phyloP scores from a whole-genome alignment of 306 rosid genomes.

The Trifolium fragiferum region DNA sequence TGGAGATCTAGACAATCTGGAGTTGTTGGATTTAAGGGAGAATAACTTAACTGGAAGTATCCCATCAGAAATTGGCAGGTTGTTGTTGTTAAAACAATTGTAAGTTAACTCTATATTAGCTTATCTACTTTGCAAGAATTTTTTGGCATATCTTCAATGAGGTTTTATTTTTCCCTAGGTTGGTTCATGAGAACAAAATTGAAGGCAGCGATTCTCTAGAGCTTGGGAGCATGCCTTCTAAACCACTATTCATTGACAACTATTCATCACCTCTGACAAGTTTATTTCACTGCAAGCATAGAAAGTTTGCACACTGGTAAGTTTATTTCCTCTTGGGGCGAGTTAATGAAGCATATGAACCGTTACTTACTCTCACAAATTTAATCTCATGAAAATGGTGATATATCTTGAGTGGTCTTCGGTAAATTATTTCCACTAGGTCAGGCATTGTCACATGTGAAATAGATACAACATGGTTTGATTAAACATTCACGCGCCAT shows the following conservation, averaged over 20 bases:
- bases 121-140: conserved; percentile 25
- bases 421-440: conserved; percentile 17
- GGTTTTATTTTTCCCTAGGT: conserved; percentile 51
- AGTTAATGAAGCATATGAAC: conserved; percentile 11
- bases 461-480: conserved; percentile 21
- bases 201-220: conserved; percentile 56
- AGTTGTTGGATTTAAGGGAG: conserved; percentile 74
- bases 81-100: conserved; percentile 59
- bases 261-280: conserved; percentile 40
- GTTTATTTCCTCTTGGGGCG: conserved; percentile 36
- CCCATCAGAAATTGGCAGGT: conserved; percentile 60
- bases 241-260: conserved; percentile 53
- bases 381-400: conserved; percentile 25
- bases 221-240: conserved; percentile 46
- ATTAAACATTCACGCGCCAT: neutral
- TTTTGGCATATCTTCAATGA: conserved; percentile 33
- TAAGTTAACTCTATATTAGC: conserved; percentile 51
- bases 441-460: neutral
- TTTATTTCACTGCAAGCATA: conserved; percentile 48
- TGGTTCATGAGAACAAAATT: conserved; percentile 64
- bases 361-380: neutral
- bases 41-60: conserved; percentile 69
- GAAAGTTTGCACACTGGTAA: conserved; percentile 75
- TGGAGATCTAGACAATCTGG: conserved; percentile 64
- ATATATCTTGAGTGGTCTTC: conserved; percentile 2